A percentile compares a stretch with the other conserved stretches of the same genome.
Evolutionary conservation across 192 early-diverging fungal genomes (phyloP).

Genomic region (Umbelopsis sp.): DNA sequence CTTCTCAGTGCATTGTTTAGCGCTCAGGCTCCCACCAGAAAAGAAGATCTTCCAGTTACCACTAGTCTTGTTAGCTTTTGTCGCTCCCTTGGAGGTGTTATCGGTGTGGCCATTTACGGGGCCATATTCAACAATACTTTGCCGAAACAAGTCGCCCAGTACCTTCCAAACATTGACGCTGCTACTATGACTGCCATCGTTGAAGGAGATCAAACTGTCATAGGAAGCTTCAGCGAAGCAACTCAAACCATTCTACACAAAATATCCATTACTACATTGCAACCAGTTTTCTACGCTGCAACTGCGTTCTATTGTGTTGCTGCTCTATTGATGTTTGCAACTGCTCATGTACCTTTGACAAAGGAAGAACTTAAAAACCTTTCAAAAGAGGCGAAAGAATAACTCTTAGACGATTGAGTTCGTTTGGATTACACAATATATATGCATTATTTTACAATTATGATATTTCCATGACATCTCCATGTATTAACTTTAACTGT

Average conservation of each 20-base stretch:
- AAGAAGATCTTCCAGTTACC: conserved; percentile 4
- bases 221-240: no score
- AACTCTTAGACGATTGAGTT: not conserved
- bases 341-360: not conserved
- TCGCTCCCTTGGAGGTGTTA: conserved; percentile 27
- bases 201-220: no score
- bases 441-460: not conserved
- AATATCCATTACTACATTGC: not conserved
- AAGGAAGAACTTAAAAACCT: not conserved
- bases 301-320: not conserved
- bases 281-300: not conserved
- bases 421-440: not conserved
- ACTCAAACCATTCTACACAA: not conserved
- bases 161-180: not conserved
- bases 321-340: not conserved
- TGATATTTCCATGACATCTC: no score
- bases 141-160: not conserved
- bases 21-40: not conserved
- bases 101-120: conserved; percentile 53
- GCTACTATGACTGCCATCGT: not conserved
- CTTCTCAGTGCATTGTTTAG: conserved; percentile 54
- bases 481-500: no score
- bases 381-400: not conserved
- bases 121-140: conserved; percentile 61
- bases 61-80: conserved; percentile 8